phyloP scores from a whole-genome alignment of 306 rosid species.

The Trichosanthes truncata region DNA sequence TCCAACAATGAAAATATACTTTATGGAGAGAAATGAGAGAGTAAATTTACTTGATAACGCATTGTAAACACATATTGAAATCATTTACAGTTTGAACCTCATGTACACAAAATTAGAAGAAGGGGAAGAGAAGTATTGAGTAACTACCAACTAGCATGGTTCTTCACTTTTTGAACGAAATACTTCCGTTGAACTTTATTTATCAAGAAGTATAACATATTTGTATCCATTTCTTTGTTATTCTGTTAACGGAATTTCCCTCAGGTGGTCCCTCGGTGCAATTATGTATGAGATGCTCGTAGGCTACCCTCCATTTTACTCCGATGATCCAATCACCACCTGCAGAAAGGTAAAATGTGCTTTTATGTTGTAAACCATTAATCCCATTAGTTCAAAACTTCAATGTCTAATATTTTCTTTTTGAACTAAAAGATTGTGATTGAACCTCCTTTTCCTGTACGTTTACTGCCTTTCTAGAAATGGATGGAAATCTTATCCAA shows the following conservation, averaged over 20 bases:
- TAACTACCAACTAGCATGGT: background rate
- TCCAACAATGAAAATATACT: background rate
- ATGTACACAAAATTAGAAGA: background rate
- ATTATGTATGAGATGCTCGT: slow-evolving; percentile 98
- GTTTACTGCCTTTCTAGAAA: background rate
- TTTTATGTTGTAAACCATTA: background rate
- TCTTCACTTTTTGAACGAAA: background rate
- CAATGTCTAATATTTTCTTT: background rate
- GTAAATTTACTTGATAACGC: background rate
- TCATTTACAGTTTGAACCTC: background rate
- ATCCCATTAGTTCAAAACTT: background rate
- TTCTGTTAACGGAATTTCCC: slow-evolving; percentile 16
- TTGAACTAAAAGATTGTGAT: background rate
- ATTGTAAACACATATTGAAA: background rate
- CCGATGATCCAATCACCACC: slow-evolving; percentile 86
- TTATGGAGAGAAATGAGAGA: background rate
- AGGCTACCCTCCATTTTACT: slow-evolving; percentile 95
- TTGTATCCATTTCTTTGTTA: slow-evolving; percentile 11
- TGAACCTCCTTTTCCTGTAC: background rate
- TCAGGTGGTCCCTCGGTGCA: slow-evolving; percentile 98
- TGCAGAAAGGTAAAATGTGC: slow-evolving; percentile 80
- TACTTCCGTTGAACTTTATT: background rate
- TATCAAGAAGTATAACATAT: background rate
- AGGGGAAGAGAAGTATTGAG: background rate
- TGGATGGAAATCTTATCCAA: background rate